These are phyloP conservation scores for Colletotrichum theobromicola DNA, from an alignment of 2,329 filamentous ascomycete genomes.

Conservation along the genomic window DNA sequence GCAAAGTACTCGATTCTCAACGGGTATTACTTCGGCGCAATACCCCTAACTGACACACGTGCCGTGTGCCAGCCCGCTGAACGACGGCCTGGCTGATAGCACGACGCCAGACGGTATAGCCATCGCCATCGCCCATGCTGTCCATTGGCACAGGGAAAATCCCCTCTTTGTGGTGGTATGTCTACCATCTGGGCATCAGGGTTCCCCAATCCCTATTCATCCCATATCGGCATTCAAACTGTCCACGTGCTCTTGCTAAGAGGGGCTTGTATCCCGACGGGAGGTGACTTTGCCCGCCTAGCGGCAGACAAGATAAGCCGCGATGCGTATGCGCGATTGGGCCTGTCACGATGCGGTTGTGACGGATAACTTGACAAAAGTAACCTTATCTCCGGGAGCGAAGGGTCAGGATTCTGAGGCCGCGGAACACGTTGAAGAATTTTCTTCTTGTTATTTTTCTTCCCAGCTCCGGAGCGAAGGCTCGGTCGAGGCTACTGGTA, in stretches of 20 bases:
- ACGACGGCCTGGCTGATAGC: neutral
- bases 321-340: neutral
- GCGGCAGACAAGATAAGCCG: neutral
- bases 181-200: neutral
- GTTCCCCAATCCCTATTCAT: neutral
- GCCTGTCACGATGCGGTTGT: neutral
- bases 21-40: constrained; percentile 2
- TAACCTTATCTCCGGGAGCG: neutral
- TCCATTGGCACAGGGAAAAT: neutral
- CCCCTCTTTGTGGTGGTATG: neutral
- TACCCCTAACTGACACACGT: constrained; percentile 8
- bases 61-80: neutral
- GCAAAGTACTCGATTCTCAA: neutral
- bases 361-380: neutral
- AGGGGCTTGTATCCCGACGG: neutral
- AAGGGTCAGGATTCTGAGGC: neutral
- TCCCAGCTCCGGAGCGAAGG: neutral
- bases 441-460: neutral
- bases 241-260: neutral
- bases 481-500: neutral
- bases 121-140: constrained; percentile 14
- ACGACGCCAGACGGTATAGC: neutral
- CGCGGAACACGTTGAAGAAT: neutral
- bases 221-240: neutral
- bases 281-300: neutral